Evolutionary conservation across 23 red algal species (phyloP).

Genomic region (Rhodosorus marinus): DNA sequence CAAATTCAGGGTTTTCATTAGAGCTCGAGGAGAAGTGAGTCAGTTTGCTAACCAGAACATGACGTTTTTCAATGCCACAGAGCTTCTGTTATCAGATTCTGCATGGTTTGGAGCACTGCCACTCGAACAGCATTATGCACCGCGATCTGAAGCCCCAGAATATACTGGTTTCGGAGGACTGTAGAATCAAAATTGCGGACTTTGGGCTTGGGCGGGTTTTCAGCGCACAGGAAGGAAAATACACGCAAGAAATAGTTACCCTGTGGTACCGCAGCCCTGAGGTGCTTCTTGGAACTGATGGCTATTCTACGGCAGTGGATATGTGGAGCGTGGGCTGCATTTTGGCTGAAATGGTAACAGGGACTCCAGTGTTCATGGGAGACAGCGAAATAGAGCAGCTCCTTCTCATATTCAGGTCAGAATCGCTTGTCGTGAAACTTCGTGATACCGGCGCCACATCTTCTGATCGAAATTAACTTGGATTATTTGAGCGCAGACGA

Average conservation of each 20-base stretch:
- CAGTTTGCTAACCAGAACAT: no score
- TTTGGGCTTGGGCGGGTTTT: constrained; percentile 81
- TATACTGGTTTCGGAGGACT: constrained; percentile 60
- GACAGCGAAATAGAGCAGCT: constrained; percentile 90
- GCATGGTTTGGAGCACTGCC: constrained; percentile 66
- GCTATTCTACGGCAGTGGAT: constrained; percentile 54
- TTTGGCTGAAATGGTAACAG: constrained; percentile 82
- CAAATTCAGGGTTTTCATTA: no score
- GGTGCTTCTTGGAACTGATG: constrained; percentile 36
- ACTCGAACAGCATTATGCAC: constrained; percentile 60
- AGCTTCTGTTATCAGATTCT: constrained; percentile 80
- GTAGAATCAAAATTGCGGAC: constrained; percentile 77
- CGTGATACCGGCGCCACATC: no score
- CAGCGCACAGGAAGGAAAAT: constrained; percentile 58
- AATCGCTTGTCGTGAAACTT: no score
- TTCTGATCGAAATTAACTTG: constrained; percentile 43
- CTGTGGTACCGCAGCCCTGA: constrained; percentile 79
- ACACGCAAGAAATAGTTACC: constrained; percentile 78
- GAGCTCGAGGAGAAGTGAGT: no score
- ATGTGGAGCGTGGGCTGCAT: constrained; percentile 88
- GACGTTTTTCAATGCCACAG: constrained; percentile 8
- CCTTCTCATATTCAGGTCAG: constrained; percentile 64
- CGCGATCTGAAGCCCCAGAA: constrained; percentile 99
- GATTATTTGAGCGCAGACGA: constrained; percentile 10
- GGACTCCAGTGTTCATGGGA: constrained; percentile 59